Evolutionary conservation across 139 green algal genomes (phyloP).

Genomic region (Eudorina sp.): DNA sequence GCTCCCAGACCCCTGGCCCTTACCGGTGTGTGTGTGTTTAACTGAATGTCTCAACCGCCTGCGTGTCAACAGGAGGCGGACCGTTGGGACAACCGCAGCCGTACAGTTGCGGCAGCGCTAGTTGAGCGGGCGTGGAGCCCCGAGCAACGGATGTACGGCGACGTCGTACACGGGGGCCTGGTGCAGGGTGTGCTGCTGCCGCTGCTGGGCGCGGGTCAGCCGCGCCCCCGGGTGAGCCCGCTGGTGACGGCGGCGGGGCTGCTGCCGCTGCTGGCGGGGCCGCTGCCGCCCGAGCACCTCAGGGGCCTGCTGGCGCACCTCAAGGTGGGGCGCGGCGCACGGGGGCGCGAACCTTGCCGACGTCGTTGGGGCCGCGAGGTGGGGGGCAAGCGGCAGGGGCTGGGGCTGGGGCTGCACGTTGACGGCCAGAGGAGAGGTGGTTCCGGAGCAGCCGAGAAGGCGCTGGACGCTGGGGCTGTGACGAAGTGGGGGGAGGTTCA

Average conservation of each 20-base stretch:
- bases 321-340: too few relatives aligned
- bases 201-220: not conserved
- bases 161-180: not conserved
- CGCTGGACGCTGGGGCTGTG: too few relatives aligned
- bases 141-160: not conserved
- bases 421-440: too few relatives aligned
- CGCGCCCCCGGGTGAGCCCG: not conserved
- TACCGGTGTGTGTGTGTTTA: too few relatives aligned
- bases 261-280: slow-evolving; percentile 33
- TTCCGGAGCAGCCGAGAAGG: too few relatives aligned
- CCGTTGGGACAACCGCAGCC: slow-evolving; percentile 13
- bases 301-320: slow-evolving; percentile 15
- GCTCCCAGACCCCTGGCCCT: too few relatives aligned
- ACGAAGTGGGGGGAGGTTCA: too few relatives aligned
- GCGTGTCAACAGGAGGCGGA: slow-evolving; percentile 13
- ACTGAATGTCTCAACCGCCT: too few relatives aligned
- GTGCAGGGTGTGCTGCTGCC: not conserved
- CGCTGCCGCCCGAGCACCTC: not conserved
- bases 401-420: too few relatives aligned
- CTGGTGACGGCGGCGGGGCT: slow-evolving; percentile 30
- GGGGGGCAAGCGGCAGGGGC: too few relatives aligned
- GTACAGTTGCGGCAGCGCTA: not conserved
- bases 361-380: too few relatives aligned
- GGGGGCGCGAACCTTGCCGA: too few relatives aligned
- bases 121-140: not conserved